Conservation (phyloP, 805 yeast species). For the Wickerhamiella cacticola region DNA sequence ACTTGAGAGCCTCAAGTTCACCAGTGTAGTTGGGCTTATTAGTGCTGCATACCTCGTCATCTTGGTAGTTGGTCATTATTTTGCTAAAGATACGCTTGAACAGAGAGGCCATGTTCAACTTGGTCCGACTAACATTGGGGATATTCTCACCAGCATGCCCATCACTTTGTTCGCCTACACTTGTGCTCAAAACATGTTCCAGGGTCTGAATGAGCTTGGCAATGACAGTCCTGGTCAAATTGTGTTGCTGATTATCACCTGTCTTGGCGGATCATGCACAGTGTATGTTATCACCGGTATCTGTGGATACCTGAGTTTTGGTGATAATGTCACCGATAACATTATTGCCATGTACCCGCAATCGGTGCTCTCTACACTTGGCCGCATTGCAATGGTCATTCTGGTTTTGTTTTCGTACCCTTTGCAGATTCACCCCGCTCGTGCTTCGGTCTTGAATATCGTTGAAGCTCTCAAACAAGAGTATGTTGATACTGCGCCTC, state of each 20-base stretch:
- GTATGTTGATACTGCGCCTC: conserved; percentile 7
- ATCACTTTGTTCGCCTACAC: conserved; percentile 89
- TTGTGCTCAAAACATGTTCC: conserved; percentile 91
- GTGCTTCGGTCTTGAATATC: conserved; percentile 69
- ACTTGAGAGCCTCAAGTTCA: conserved; percentile 72
- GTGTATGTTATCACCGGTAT: conserved; percentile 66
- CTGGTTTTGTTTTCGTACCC: conserved; percentile 80
- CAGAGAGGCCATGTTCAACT: conserved; percentile 41
- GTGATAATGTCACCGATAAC: conserved; percentile 66
- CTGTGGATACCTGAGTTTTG: conserved; percentile 78
- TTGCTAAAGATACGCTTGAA: conserved; percentile 42
- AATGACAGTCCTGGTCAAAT: conserved; percentile 41
- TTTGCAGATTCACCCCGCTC: conserved; percentile 79
- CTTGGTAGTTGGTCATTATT: conserved; percentile 60
- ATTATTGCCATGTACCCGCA: conserved; percentile 66
- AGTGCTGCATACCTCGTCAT: conserved; percentile 69
- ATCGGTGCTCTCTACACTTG: conserved; percentile 56
- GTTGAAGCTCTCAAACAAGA: conserved; percentile 31
- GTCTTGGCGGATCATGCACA: conserved; percentile 47
- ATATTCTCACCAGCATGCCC: conserved; percentile 67
- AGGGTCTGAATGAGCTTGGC: conserved; percentile 68
- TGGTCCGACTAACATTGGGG: conserved; percentile 33
- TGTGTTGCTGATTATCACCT: conserved; percentile 37
- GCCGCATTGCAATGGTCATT: conserved; percentile 66
- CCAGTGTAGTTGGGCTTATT: conserved; percentile 69